phyloP scores from a whole-genome alignment of 495 filamentous ascomycete genomes.

The Tuber melanosporum region DNA sequence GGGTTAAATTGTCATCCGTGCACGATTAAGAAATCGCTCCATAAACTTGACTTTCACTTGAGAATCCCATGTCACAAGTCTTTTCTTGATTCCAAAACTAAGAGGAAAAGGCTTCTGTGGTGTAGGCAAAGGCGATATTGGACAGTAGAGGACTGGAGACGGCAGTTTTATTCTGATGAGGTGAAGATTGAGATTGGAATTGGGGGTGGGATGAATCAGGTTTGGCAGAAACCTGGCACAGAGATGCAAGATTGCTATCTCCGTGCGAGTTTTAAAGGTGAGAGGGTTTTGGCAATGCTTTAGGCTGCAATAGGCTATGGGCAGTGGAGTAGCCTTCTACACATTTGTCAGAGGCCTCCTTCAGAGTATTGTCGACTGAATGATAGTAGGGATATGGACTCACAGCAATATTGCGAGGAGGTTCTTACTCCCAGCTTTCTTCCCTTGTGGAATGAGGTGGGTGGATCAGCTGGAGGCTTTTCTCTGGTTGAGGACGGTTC shows the following conservation, averaged over 20 bases:
- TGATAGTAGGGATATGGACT: not conserved
- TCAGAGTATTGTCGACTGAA: not conserved
- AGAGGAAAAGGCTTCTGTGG: not conserved
- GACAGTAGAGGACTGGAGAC: not conserved
- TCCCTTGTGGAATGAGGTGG: conserved; percentile 2
- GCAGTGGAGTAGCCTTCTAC: not conserved
- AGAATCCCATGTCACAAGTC: not conserved
- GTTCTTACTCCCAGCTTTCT: not conserved
- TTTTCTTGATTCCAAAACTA: not conserved
- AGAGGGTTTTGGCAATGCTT: not conserved
- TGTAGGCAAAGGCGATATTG: not conserved
- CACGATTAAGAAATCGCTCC: not conserved
- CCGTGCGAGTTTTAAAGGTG: not conserved
- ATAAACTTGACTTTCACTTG: conserved; percentile 3
- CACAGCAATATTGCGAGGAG: conserved; percentile 3
- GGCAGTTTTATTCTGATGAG: not conserved
- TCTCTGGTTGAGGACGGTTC: conserved; percentile 7
- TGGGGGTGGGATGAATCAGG: not conserved
- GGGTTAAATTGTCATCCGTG: not conserved
- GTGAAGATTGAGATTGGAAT: conserved; percentile 3
- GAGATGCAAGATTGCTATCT: conserved; percentile 7
- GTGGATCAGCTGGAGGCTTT: not conserved
- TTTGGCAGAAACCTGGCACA: not conserved
- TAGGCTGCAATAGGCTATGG: not conserved
- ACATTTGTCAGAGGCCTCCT: not conserved